Evolutionary conservation across 129 eudicot species (phyloP).

Genomic region (Lactuca saligna): DNA sequence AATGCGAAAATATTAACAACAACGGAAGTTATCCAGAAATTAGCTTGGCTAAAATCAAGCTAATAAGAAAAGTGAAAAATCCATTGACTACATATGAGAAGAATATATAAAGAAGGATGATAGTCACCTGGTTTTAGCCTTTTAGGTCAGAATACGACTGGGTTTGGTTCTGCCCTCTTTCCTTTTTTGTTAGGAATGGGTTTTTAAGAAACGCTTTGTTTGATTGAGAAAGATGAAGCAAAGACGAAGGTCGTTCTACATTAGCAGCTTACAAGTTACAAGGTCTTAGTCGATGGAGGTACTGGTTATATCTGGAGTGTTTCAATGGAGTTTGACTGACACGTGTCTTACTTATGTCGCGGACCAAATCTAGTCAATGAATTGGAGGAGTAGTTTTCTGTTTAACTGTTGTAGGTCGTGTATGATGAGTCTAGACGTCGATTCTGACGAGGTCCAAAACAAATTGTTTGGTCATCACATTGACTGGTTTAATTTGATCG

Average conservation of each 20-base stretch:
- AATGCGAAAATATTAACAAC: not conserved
- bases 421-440: not conserved
- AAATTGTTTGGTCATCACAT: not conserved
- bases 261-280: not conserved
- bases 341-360: not conserved
- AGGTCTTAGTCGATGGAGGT: not conserved
- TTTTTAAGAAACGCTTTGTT: not conserved
- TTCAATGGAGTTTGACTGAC: not conserved
- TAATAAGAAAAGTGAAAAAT: no score
- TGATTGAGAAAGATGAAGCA: not conserved
- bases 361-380: not conserved
- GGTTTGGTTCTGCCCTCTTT: not conserved
- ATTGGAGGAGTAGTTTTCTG: not conserved
- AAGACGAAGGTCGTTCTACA: no score
- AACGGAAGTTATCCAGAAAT: not conserved
- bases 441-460: not conserved
- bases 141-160: not conserved
- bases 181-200: not conserved
- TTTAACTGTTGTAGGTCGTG: not conserved
- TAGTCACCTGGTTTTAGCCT: not conserved
- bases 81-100: not conserved
- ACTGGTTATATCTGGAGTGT: not conserved
- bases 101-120: not conserved
- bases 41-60: not conserved
- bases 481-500: not conserved